Evolutionary conservation across 148 eudicot genomes (phyloP), one percentile per base, ranked within the genome.

Genomic region (Gaultheria prostrata): DNA sequence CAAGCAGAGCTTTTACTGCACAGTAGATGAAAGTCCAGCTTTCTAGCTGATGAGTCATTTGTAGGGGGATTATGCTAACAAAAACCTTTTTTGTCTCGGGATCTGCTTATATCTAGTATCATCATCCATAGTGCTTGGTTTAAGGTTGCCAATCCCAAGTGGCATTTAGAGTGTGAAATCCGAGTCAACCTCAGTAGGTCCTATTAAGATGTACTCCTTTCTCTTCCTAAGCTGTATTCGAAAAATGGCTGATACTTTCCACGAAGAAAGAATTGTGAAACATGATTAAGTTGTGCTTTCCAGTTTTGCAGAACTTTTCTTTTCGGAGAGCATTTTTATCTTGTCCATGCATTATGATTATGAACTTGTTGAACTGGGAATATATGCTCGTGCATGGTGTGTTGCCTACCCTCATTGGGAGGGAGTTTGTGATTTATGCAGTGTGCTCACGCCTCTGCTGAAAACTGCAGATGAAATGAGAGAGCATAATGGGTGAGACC

Each of bases 1-100:
- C 87, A 86, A 88, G 82, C 74, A 45, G 91, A 88, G 59, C 83
- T 83, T 83, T 86, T 73, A 82, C 82, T 82, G 84, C 69, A 83
- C 32, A 91, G 88, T 88, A 83, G 83, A 67, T 86, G 87, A 88
- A 70, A 54, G 86, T 83, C 75, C 32, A 28, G 82, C 84, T 76
- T 73, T 33, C 79, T 67, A 39, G 79, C 61, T 35, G 81, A 86
- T 24, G 78, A 69, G 70, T 81, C 83, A 56, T 84, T 83, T 79
- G 32, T 76, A 51, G 84, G 88, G 88, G 87, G 79, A 84, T 87
- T 88, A 84, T 73, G 81, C 93, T 91, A 91, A 92, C 95, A 70
- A 82, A 86, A 82, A 75, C 83, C 81, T 11, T 77, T 65, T 83
- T 83, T 82, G 86, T 76, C 72, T 73, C 56, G 28, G 76, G 67